Percentiles rank a stretch among this genome's conserved stretches.
Evolutionary conservation across 208 protist species (phyloP).

Genomic region (Acanthamoeba royreba): DNA sequence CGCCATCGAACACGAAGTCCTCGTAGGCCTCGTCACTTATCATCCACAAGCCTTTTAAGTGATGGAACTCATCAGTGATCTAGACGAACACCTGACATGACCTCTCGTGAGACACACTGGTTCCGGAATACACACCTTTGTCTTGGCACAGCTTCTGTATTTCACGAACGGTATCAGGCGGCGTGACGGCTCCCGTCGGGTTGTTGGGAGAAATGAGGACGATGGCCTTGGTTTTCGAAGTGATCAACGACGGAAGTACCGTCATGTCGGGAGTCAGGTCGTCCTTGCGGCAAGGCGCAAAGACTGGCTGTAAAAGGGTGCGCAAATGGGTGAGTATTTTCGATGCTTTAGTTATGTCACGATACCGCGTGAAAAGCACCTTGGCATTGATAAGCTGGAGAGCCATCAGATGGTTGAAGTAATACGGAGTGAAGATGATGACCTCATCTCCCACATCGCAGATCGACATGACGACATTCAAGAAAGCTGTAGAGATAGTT

Average conservation of each 20-base stretch:
- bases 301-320: background rate
- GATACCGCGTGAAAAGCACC: background rate
- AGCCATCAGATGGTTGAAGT: constrained; percentile 48
- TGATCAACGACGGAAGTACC: background rate
- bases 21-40: constrained; percentile 38
- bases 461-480: background rate
- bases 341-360: background rate
- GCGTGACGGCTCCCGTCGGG: constrained; percentile 2
- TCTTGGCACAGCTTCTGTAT: constrained; percentile 34
- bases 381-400: constrained; percentile 19
- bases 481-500: background rate
- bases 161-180: background rate
- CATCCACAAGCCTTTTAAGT: constrained; percentile 34
- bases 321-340: background rate
- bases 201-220: constrained; percentile 39
- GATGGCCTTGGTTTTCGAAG: constrained; percentile 3
- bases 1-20: constrained; percentile 47
- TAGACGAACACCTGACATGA: background rate
- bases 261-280: background rate
- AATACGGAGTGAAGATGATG: constrained; percentile 42
- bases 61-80: background rate
- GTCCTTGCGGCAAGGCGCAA: background rate
- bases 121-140: background rate
- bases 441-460: constrained; percentile 10
- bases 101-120: background rate